Evolutionary conservation across 306 rosid species (phyloP).

Genomic region (Lablab purpureus): DNA sequence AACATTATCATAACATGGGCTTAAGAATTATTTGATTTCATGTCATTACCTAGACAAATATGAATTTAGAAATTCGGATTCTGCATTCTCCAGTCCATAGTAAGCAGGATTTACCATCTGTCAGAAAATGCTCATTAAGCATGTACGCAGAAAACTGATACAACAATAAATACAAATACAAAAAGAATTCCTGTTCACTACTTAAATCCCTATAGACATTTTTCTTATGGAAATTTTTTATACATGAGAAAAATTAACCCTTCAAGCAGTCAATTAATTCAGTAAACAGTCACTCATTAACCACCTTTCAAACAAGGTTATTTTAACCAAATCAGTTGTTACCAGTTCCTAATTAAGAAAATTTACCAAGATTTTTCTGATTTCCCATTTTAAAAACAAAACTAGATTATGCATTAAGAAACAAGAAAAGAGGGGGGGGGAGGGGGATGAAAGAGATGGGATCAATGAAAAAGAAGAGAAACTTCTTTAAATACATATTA

Average conservation of each 20-base stretch:
- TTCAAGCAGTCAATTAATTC: not conserved
- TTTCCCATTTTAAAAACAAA: not conserved
- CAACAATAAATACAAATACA: conserved; percentile 6
- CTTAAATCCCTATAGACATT: not conserved
- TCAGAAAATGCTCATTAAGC: conserved; percentile 22
- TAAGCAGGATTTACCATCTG: conserved; percentile 98
- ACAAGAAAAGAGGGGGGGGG: not conserved
- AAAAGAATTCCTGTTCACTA: conserved; percentile 3
- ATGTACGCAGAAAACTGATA: not conserved
- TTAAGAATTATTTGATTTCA: conserved; percentile 34
- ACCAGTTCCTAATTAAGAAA: not conserved
- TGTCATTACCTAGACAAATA: conserved; percentile 81
- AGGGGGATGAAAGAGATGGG: not conserved
- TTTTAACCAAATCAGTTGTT: not conserved
- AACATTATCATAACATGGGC: not conserved
- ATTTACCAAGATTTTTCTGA: not conserved
- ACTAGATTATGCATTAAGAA: not conserved
- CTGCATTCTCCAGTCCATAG: conserved; percentile 84
- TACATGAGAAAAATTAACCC: not conserved
- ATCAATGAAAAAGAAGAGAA: not conserved
- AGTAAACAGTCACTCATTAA: not conserved
- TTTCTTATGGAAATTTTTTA: not conserved
- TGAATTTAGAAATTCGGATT: conserved; percentile 74
- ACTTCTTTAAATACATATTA: not conserved
- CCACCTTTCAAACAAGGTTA: not conserved